Evolutionary conservation across 2,329 filamentous ascomycete genomes (phyloP).

Genomic region (Pseudocercospora eumusae): DNA sequence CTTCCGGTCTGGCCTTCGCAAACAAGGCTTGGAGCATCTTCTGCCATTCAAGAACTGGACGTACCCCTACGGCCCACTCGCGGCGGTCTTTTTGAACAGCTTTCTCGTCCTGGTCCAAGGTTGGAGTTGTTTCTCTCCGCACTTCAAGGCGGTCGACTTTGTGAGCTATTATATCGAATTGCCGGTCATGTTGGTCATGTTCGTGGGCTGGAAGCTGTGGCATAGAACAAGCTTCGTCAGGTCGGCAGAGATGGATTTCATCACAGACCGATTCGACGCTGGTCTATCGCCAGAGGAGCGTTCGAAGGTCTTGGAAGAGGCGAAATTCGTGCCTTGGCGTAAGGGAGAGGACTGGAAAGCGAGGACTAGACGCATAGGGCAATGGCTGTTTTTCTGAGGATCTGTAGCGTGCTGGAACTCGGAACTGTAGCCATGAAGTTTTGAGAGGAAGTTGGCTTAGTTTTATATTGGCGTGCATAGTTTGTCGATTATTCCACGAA

Average conservation of each 20-base stretch:
- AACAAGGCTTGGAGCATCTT: slow-evolving; percentile 62
- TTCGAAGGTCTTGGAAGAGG: slow-evolving; percentile 21
- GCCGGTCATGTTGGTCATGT: slow-evolving; percentile 60
- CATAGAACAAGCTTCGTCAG: slow-evolving; percentile 52
- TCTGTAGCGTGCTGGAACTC: too few relatives aligned
- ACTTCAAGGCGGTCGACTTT: slow-evolving; percentile 61
- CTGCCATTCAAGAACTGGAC: slow-evolving; percentile 68
- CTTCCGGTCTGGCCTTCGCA: slow-evolving; percentile 60
- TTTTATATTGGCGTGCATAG: too few relatives aligned
- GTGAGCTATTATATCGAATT: slow-evolving; percentile 64
- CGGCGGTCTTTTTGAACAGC: slow-evolving; percentile 59
- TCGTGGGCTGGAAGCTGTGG: slow-evolving; percentile 57
- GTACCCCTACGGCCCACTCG: slow-evolving; percentile 62
- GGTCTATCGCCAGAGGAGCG: slow-evolving; percentile 25
- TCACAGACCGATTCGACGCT: slow-evolving; percentile 29
- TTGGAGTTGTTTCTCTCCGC: slow-evolving; percentile 63
- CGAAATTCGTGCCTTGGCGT: slow-evolving; percentile 19
- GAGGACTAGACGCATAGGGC: slow-evolving; percentile 19
- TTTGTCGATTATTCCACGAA: too few relatives aligned
- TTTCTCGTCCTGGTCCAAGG: slow-evolving; percentile 65
- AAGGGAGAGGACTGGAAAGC: slow-evolving; percentile 22
- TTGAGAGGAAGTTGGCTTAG: too few relatives aligned
- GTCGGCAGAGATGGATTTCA: slow-evolving; percentile 53
- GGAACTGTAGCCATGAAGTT: too few relatives aligned
- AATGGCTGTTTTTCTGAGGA: slow-evolving; percentile 26